Conservation (phyloP, 805 yeast genomes). For the Teunomyces atbi region DNA sequence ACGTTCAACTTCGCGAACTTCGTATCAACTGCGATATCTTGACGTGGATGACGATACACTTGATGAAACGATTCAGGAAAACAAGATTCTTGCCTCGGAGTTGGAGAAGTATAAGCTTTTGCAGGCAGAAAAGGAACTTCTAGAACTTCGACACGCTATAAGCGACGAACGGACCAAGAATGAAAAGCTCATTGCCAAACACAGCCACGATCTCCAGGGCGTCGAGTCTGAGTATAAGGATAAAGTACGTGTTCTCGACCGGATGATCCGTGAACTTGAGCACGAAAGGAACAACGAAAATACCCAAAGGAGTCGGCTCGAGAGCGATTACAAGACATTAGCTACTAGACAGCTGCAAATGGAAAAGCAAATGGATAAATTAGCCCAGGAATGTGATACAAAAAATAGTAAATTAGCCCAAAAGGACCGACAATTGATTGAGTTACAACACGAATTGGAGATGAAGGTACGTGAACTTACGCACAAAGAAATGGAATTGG, state of each 20-base stretch:
- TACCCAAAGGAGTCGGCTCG: background rate
- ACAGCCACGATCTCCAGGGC: background rate
- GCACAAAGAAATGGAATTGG: constrained; percentile 1
- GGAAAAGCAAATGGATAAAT: background rate
- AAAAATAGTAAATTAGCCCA: background rate
- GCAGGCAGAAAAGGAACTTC: constrained; percentile 1
- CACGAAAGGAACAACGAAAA: background rate
- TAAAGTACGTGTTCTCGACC: background rate
- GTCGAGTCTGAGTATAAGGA: background rate
- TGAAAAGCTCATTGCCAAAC: background rate
- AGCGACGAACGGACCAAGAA: background rate
- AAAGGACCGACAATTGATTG: background rate
- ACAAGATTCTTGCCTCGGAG: background rate
- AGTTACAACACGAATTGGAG: background rate
- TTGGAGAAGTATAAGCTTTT: background rate
- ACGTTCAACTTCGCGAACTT: background rate
- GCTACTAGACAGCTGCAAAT: background rate
- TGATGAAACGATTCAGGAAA: constrained; percentile 12
- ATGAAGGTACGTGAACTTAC: background rate
- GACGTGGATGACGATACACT: constrained; percentile 14
- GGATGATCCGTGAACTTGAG: background rate
- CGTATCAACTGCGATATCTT: background rate
- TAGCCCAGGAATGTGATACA: background rate
- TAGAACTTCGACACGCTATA: background rate
- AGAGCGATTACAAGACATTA: background rate